Evolutionary conservation across 2,329 filamentous ascomycete species (phyloP), one percentile per base, ranked within the genome.

Genomic region (Microcyclosporella mali): DNA sequence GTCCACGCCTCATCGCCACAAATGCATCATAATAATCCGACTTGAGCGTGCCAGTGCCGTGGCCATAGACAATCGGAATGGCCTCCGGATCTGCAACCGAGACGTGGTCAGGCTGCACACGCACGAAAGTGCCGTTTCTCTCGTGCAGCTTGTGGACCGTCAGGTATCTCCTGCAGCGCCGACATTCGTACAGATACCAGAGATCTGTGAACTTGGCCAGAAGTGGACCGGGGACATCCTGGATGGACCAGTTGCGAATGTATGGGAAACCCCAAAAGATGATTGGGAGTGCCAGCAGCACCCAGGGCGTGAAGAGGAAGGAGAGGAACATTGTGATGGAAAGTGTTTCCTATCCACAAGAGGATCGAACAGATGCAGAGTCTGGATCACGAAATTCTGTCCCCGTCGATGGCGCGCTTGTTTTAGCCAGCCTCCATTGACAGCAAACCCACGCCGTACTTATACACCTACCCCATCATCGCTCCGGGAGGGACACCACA

Each of bases 21-120:
- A 95, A 95, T 37, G 86, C 85, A 58, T 94, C 87, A 57, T 95
- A 95, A 68, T 89, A 95, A 2, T 90, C 82, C 63, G 65, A 68
- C 59, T 74, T 74, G 44, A 73, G 51, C 48, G 72, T 72, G 1
- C 71, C 71, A 43, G 70, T 74, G 8, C 71, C 70, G 49, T 73
- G 70, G 12, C 88, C 88, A 55, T 94, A 94, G 41, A 94, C 78
- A 34, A 73, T 66, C 11, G 75, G 74, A 41, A 95, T 89, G 1
- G 85, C 87, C n/a, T 74, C 75, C 19, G 84, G 82, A 58, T 94
- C 86, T 41, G 84, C 85, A 42, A 95, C 71, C 43, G 84, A 88
- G 55, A 94, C 74, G 57, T 95, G 88, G 56, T 88, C 79, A 1
- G 89, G 89, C 58, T 88, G 84, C 51, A 95, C 84, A 28, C 88